Evolutionary conservation across 495 filamentous ascomycete species (phyloP).

Genomic region (Chaetomium fimeti): DNA sequence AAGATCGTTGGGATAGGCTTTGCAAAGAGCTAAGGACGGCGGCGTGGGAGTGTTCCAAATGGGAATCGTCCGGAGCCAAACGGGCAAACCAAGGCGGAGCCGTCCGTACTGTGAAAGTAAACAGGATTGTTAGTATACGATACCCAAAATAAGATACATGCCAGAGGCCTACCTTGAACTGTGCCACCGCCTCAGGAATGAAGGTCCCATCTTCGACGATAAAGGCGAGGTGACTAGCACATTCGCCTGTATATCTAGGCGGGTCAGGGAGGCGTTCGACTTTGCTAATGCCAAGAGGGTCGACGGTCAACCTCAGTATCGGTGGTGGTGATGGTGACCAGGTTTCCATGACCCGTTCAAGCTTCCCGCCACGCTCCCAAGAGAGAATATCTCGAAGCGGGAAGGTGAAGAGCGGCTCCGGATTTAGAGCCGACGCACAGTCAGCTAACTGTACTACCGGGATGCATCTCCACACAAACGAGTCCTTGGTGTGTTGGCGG

Average conservation of each 20-base stretch:
- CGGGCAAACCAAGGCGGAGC: constrained; percentile 3
- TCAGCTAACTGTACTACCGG: constrained; percentile 18
- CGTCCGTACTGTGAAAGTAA: constrained; percentile 4
- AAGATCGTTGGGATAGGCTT: not conserved
- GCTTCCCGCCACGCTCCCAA: constrained; percentile 23
- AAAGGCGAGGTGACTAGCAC: constrained; percentile 14
- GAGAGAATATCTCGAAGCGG: constrained; percentile 17
- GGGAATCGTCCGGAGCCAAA: not conserved
- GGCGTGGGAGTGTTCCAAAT: constrained; percentile 29
- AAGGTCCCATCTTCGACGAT: constrained; percentile 17
- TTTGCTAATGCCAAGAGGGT: constrained; percentile 23
- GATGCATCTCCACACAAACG: constrained; percentile 20
- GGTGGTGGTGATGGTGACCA: not conserved
- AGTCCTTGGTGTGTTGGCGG: constrained; percentile 13
- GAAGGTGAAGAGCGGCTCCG: constrained; percentile 17
- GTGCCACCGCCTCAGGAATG: constrained; percentile 11
- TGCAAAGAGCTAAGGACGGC: constrained; percentile 19
- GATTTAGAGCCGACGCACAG: constrained; percentile 5
- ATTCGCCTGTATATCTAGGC: constrained; percentile 8
- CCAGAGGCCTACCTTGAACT: constrained; percentile 23
- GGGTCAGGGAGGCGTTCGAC: constrained; percentile 22
- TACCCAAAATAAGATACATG: not conserved
- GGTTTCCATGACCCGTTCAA: constrained; percentile 7
- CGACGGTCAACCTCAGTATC: constrained; percentile 21
- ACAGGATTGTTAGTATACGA: not conserved